Percentiles rank a stretch among this genome's conserved stretches.
Evolutionary conservation across 495 filamentous ascomycete species (phyloP).

Genomic region (Tuber aestivum): DNA sequence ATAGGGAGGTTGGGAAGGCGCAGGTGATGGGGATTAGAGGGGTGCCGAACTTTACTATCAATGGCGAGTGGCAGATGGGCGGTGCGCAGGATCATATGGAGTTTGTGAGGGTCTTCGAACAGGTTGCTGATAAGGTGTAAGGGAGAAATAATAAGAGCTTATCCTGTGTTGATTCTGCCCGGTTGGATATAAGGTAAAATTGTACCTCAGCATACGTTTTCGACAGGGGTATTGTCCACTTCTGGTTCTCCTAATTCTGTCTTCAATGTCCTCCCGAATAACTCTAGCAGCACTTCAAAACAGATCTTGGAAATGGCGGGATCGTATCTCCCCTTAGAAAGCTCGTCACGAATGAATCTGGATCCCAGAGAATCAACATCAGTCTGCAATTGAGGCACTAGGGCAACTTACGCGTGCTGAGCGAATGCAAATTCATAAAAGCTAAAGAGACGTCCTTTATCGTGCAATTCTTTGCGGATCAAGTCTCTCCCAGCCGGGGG

Average conservation of each 20-base stretch:
- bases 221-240: conserved; percentile 24
- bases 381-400: conserved; percentile 7
- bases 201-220: conserved; percentile 28
- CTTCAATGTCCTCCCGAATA: conserved; percentile 74
- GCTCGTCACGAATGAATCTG: conserved; percentile 84
- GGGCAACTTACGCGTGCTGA: conserved; percentile 58
- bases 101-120: conserved; percentile 32
- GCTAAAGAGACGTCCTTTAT: conserved; percentile 65
- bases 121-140: background rate
- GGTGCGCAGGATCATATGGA: conserved; percentile 56
- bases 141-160: background rate
- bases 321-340: conserved; percentile 89
- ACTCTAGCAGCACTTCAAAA: conserved; percentile 82
- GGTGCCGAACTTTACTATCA: conserved; percentile 69
- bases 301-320: conserved; percentile 80
- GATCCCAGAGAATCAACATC: conserved; percentile 34
- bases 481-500: conserved; percentile 78
- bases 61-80: conserved; percentile 56
- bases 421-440: conserved; percentile 89
- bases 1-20: conserved; percentile 60
- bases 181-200: background rate
- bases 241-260: conserved; percentile 59
- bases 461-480: conserved; percentile 75
- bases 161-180: background rate
- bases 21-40: conserved; percentile 56